phyloP scores from a whole-genome alignment of 2,329 filamentous ascomycete genomes.

The Atkinsonella hypoxylon region DNA sequence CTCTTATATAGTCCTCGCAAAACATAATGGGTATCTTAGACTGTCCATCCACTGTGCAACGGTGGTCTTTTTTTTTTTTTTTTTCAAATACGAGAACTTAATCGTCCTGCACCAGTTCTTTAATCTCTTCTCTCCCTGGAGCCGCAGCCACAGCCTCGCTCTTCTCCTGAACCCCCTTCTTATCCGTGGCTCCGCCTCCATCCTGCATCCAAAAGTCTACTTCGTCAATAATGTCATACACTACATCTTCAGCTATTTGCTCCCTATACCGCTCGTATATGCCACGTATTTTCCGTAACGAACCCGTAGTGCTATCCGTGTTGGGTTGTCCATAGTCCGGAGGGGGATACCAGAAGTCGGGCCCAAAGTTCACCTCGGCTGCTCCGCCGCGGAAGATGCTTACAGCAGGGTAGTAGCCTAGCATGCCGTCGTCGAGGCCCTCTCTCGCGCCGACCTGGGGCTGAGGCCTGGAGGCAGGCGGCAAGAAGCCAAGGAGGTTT shows the following conservation, averaged over 20 bases:
- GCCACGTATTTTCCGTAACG: slow-evolving; percentile 35
- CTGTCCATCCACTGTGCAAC: background rate
- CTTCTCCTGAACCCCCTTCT: slow-evolving; percentile 32
- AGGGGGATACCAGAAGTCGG: slow-evolving; percentile 83
- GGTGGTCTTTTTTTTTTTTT: background rate
- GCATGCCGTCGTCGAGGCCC: slow-evolving; percentile 84
- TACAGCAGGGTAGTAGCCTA: slow-evolving; percentile 91
- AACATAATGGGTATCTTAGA: slow-evolving; percentile 15
- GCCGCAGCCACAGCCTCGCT: slow-evolving; percentile 30
- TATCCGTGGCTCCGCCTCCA: slow-evolving; percentile 37
- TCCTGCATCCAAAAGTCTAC: slow-evolving; percentile 80
- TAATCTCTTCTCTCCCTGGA: slow-evolving; percentile 44
- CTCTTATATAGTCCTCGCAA: background rate
- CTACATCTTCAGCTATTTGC: slow-evolving; percentile 86
- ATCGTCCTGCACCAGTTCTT: slow-evolving; percentile 54
- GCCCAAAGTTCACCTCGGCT: slow-evolving; percentile 88
- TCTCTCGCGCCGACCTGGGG: slow-evolving; percentile 65
- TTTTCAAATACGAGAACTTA: slow-evolving; percentile 13
- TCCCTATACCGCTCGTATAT: slow-evolving; percentile 76
- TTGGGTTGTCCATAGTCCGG: slow-evolving; percentile 38
- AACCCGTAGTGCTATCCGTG: slow-evolving; percentile 21
- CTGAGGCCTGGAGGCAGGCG: slow-evolving; percentile 69
- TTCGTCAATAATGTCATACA: slow-evolving; percentile 90
- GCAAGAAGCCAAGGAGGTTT: slow-evolving; percentile 79
- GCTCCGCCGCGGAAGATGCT: slow-evolving; percentile 86